Evolutionary conservation across 148 eudicot genomes (phyloP), one percentile per base, ranked within the genome.

Genomic region (Fagopyrum homotropicum): DNA sequence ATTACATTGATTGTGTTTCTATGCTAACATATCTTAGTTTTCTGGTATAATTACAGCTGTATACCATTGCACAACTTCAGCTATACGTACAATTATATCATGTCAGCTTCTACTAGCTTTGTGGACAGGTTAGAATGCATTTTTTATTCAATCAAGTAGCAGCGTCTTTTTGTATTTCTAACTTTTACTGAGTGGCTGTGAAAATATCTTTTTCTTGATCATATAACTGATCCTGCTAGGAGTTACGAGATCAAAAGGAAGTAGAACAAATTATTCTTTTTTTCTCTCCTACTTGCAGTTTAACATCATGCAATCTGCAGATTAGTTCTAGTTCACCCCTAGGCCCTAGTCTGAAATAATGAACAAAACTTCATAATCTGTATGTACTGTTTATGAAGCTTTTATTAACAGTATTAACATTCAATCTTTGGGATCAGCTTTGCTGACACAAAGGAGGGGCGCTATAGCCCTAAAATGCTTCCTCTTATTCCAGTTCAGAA

Each of bases 391-490:
- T 60, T 60, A 26, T 60, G 26, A 9, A n/a, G 2, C 29, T 22
- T 60, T 22, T 69, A 43, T 71, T 45, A 46, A 76, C 69, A 51
- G 51, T 69, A 60, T 9, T 60, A 9, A 7, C 29, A 26, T 60
- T 26, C 66, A 19, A 35, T 22, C 9, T 35, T 60, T 60, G 22
- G 66, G 63, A 50, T 51, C 86, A 93, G 98, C 76, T 93, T 93
- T 86, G 86, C 98, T 76, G 98, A 93, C 80, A 86, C 88, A 60
- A 93, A 93, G 80, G 94, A 93, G 72, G 89, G 97, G 40, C 98
- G 97, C 56, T 93, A 91, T 82, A 91, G 89, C 78, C 98, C 94
- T 8, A 93, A 87, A 80, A 93, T 93, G 98, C 81, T 91, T 82
- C 94, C 98, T 68, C 77, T 87, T 11, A 81, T 93, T 78, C 90